A percentile compares a stretch with the other conserved stretches of the same genome.
Evolutionary conservation across 805 yeast species (phyloP).

Genomic region (Wickerhamiella sorbophila): DNA sequence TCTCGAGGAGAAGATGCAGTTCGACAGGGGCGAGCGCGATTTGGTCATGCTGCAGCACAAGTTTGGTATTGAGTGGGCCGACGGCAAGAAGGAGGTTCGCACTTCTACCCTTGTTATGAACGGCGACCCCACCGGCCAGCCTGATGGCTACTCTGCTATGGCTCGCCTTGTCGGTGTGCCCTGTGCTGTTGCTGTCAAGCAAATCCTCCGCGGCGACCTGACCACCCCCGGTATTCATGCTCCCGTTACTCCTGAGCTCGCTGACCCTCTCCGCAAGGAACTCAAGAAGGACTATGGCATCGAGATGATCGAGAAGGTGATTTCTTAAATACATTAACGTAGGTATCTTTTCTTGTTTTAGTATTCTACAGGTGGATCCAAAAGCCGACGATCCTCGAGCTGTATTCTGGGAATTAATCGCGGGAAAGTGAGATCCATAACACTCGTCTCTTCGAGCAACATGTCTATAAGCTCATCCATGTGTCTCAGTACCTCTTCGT

Average conservation of each 20-base stretch:
- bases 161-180: slow-evolving; percentile 98
- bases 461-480: slow-evolving; percentile 68
- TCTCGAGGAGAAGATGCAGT: slow-evolving; percentile 90
- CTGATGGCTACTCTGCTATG: slow-evolving; percentile 91
- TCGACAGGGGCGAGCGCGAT: slow-evolving; percentile 90
- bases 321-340: slow-evolving; percentile 19
- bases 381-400: slow-evolving; percentile 24
- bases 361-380: background rate
- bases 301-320: slow-evolving; percentile 75
- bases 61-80: slow-evolving; percentile 94
- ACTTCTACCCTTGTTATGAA: slow-evolving; percentile 91
- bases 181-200: slow-evolving; percentile 86
- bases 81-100: slow-evolving; percentile 80
- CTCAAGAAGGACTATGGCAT: slow-evolving; percentile 84
- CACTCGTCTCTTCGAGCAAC: slow-evolving; percentile 40
- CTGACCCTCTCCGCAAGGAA: slow-evolving; percentile 79
- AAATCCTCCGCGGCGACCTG: slow-evolving; percentile 69
- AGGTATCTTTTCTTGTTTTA: slow-evolving; percentile 11
- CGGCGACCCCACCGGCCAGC: slow-evolving; percentile 52
- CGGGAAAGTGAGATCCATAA: slow-evolving; percentile 65
- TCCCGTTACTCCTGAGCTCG: slow-evolving; percentile 82
- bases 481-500: slow-evolving; percentile 32
- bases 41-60: slow-evolving; percentile 92
- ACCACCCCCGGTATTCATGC: slow-evolving; percentile 76
- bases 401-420: slow-evolving; percentile 31